Conservation (phyloP, 129 eudicot genomes). For the Daucus carota region DH1_v3.0 NC_030381.2:53509001-53509500, state of each 20-base stretch:
- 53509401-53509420: no score
- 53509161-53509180: not conserved
- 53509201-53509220: not conserved
- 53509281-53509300: not conserved
- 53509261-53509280: not conserved
- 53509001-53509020: slow-evolving; percentile 80
- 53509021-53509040: slow-evolving; percentile 74
- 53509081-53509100: not conserved
- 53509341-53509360: no score
- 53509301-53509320: no score
- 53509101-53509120: no score
- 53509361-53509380: no score
- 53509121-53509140: not conserved
- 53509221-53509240: no score
- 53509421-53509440: no score
- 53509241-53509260: not conserved
- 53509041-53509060: not conserved
- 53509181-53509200: not conserved
- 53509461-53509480: no score
- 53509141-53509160: not conserved
- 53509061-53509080: not conserved
- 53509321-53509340: no score
- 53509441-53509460: no score
- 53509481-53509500: no score
- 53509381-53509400: not conserved